Base-by-base conservation (phyloP, 2,329 filamentous ascomycete species). In the Phialophora tarda region DNA sequence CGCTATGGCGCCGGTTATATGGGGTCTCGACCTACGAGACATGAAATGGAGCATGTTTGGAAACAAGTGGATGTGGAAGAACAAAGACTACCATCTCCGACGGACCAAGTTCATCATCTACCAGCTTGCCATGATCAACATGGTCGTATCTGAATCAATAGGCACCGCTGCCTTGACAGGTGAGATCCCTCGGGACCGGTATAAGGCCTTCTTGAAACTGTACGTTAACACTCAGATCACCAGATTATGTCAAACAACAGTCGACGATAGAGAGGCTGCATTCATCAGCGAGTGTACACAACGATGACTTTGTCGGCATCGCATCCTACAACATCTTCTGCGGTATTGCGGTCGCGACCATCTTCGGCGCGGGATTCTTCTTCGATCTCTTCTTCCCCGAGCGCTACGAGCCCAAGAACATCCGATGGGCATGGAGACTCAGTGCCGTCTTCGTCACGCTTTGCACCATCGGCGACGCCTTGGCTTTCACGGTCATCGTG, bases 311-410 rank as follows among this genome's bases (percentile, higher is more conserved):
- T 67, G 76, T 87, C 67, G 84, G 84, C 28, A 82, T 83, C 8
- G 82, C 81, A 1, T 82, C 82, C 1, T 87, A 83, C 77, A 87
- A 87, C 72, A 86, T 87, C 71, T 86, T 86, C 68, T 81, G 84
- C 7, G 85, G 85, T 23, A 78, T 87, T 34, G 84, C 82, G 21
- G 82, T 86, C 8, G 85, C 85, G 14, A 84, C 82, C 54, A 83
- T 87, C 71, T 87, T 88, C 71, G 85, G 85, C 24, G 81, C 82
- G 0, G 85, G 82, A 0, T 87, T 87, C 78, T 87, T 87, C 78
- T 86, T 87, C 75, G 85, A 87, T 72, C 80, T 88, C 3, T 86
- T 87, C 76, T 87, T 84, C 83, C 85, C 85, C 0, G 84, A 85
- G 59, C 79, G 85, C 56, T 74, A 78, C 10, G 85, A 88, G 67